Evolutionary conservation across 2,329 filamentous ascomycete species (phyloP), one percentile per base, ranked within the genome.

Genomic region (Aspergillus hortae): DNA sequence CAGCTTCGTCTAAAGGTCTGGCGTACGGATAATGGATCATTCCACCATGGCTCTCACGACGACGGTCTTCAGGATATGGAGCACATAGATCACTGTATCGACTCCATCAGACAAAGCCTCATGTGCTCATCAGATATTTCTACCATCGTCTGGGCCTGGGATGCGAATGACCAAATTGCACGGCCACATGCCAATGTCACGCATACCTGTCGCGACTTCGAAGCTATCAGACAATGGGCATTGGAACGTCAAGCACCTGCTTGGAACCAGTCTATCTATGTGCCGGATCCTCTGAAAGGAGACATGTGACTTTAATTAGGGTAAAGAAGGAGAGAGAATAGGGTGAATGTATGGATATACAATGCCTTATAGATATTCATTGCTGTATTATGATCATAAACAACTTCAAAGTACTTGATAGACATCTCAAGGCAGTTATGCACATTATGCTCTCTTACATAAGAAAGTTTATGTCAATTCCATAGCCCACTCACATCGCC

Each of bases 161-260:
- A 50, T 36, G 44, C 35, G n/a, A 14, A 33, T 4, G 21, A 27
- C 17, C 35, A 48, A 25, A 41, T 4, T 3, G 35, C 30, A 9
- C 41, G 38, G 11, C 33, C 41, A 6, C 15, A 19, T 6, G 53
- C 45, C 10, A 43, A 33, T 17, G 38, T 30, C 4, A 47, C 46
- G 6, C 57, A 60, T 33, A 56, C 53, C 14, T 60, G 57, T 55
- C 44, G 56, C 21, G 54, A 60, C 33, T 60, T 60, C 42, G 56
- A 53, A 2, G 47, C 47, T 3, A 48, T 59, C 17, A 21, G 49
- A 21, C 12, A 59, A 25, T 59, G 56, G 56, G 55, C 49, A 10
- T 14, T 3, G 2, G 40, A 40, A 1, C 30, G 36, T 11, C 51
- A 25, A 2, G 42, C 44, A 1, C 21, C 25, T n/a, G 21, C 17